These are phyloP conservation scores for Scytalidium lignicola DNA, from an alignment of 2,329 filamentous ascomycete species.

Conservation along the genomic window DNA sequence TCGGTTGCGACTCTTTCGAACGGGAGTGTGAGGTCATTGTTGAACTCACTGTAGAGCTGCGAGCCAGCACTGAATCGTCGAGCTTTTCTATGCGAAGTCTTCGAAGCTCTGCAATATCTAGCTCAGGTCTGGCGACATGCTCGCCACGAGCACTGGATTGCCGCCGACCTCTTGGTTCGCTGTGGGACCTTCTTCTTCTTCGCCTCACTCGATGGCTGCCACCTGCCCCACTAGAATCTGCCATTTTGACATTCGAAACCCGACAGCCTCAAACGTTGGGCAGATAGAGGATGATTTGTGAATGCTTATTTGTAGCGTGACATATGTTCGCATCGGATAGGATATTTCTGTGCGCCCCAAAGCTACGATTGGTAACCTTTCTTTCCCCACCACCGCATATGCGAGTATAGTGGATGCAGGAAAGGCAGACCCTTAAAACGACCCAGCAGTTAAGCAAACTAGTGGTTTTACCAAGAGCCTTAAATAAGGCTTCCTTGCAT, in stretches of 20 bases:
- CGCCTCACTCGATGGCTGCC: slow-evolving; percentile 14
- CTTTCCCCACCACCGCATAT: slow-evolving; percentile 1
- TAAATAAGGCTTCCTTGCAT: background rate
- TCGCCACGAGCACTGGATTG: slow-evolving; percentile 13
- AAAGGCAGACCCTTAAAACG: background rate
- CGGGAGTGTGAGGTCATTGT: slow-evolving; percentile 23
- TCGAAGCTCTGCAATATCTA: slow-evolving; percentile 16
- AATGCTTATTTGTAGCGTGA: slow-evolving; percentile 9
- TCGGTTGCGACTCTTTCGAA: slow-evolving; percentile 15
- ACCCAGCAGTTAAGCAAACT: background rate
- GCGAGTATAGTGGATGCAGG: background rate
- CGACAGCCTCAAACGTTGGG: slow-evolving; percentile 14
- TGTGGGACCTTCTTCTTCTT: slow-evolving; percentile 14
- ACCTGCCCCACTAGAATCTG: slow-evolving; percentile 9
- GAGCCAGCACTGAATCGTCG: slow-evolving; percentile 12
- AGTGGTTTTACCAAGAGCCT: background rate
- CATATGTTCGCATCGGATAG: slow-evolving; percentile 18
- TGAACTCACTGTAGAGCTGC: slow-evolving; percentile 9
- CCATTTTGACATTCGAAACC: slow-evolving; percentile 13
- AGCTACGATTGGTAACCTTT: background rate
- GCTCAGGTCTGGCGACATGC: slow-evolving; percentile 15
- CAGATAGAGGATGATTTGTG: slow-evolving; percentile 4
- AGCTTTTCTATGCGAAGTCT: slow-evolving; percentile 24
- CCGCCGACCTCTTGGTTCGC: slow-evolving; percentile 18
- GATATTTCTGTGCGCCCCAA: background rate